Percentiles rank a stretch among this genome's conserved stretches.
These are phyloP conservation scores for Ustulina deusta DNA, from an alignment of 2,329 filamentous ascomycete species.

Conservation along the genomic window DNA sequence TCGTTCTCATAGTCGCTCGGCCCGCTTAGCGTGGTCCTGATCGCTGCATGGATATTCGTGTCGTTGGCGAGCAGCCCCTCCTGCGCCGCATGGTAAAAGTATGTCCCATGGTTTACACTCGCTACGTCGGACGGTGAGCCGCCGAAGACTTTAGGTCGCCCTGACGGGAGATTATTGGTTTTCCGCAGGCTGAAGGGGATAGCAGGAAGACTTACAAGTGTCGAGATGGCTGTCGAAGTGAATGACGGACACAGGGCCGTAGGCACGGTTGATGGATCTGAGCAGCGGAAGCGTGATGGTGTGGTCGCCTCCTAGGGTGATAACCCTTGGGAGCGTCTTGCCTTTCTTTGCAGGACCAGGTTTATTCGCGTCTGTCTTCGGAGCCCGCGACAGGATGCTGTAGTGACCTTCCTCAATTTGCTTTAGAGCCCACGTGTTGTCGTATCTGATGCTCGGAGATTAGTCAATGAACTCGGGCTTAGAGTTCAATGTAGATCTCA, in stretches of 20 bases:
- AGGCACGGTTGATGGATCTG: constrained; percentile 70
- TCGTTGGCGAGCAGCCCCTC: constrained; percentile 85
- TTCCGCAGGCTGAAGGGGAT: constrained; percentile 24
- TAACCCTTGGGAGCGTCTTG: constrained; percentile 82
- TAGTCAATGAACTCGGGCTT: constrained; percentile 10
- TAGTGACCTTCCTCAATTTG: constrained; percentile 91
- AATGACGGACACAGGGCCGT: constrained; percentile 71
- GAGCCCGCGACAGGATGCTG: constrained; percentile 76
- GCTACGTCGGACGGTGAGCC: constrained; percentile 81
- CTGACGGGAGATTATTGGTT: constrained; percentile 57
- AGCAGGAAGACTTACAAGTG: constrained; percentile 67
- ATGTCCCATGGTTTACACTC: constrained; percentile 86
- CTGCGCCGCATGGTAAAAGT: constrained; percentile 85
- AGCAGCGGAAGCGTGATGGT: constrained; percentile 72
- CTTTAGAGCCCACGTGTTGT: constrained; percentile 82
- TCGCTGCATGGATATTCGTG: constrained; percentile 88
- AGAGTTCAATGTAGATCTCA: constrained; percentile 57
- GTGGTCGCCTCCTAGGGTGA: constrained; percentile 77
- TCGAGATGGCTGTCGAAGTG: constrained; percentile 75
- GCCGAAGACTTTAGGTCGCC: constrained; percentile 88
- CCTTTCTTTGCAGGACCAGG: constrained; percentile 76
- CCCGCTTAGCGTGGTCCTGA: constrained; percentile 83
- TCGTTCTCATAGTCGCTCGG: constrained; percentile 87
- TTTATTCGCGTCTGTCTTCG: constrained; percentile 75
- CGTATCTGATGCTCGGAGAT: constrained; percentile 66